phyloP scores from a whole-genome alignment of 805 yeast species.

The Wickerhamiella australiensis region DNA sequence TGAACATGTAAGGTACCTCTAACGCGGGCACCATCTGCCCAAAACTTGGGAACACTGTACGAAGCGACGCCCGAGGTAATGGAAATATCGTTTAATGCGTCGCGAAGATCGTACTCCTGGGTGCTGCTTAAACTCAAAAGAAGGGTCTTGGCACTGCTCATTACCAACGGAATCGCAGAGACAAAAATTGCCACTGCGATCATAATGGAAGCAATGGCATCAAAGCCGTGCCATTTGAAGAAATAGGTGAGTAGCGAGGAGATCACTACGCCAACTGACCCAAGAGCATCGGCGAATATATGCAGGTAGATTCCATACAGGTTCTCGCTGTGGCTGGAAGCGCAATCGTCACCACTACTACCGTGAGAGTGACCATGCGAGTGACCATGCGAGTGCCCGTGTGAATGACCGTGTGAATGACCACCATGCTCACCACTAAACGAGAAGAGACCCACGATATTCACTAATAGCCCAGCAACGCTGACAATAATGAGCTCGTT shows the following conservation, averaged over 20 bases:
- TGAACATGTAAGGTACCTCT: conserved; percentile 81
- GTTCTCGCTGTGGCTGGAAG: conserved; percentile 38
- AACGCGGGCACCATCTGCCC: conserved; percentile 50
- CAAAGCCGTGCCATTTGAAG: conserved; percentile 69
- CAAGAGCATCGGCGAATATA: conserved; percentile 87
- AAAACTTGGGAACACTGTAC: conserved; percentile 80
- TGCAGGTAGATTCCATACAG: conserved; percentile 93
- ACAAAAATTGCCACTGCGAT: conserved; percentile 69
- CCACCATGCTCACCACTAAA: conserved; percentile 42
- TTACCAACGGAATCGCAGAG: conserved; percentile 74
- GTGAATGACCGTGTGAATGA: conserved; percentile 22
- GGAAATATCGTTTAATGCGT: conserved; percentile 54
- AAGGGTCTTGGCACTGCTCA: conserved; percentile 65
- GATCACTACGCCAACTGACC: conserved; percentile 92
- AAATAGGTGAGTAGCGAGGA: conserved; percentile 68
- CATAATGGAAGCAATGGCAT: conserved; percentile 81
- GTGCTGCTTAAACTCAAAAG: conserved; percentile 47
- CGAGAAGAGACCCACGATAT: conserved; percentile 85
- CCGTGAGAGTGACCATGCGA: conserved; percentile 14
- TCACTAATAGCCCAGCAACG: conserved; percentile 70
- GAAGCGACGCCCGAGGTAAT: conserved; percentile 69
- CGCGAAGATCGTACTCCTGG: conserved; percentile 52
- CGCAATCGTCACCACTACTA: not conserved
- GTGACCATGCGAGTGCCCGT: conserved; percentile 20
- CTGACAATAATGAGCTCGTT: conserved; percentile 79